Evolutionary conservation across 1,284 basidiomycete genomes (phyloP).

Genomic region (Rhodotorula sp.): DNA sequence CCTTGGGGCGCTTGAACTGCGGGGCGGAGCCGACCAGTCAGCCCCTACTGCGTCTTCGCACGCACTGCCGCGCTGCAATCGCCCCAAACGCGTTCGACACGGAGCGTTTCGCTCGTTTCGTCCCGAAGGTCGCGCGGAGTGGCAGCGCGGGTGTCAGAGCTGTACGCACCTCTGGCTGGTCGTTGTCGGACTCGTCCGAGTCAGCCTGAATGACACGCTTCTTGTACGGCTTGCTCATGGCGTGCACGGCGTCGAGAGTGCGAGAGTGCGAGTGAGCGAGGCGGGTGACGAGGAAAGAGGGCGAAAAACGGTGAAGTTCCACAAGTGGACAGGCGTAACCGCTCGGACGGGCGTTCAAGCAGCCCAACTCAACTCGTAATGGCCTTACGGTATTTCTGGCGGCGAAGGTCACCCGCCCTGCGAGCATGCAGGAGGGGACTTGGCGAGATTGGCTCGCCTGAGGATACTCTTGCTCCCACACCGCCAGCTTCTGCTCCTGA

Average conservation of each 20-base stretch:
- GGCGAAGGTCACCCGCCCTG: not conserved
- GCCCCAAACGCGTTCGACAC: no score
- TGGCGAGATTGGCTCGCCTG: not conserved
- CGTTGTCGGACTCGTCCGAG: slow-evolving; percentile 45
- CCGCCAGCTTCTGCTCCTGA: not conserved
- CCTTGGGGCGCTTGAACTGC: slow-evolving; percentile 35
- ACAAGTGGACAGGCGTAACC: not conserved
- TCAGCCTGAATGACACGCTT: slow-evolving; percentile 43
- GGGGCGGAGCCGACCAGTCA: not conserved
- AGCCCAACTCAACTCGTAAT: not conserved
- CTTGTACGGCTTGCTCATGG: slow-evolving; percentile 38
- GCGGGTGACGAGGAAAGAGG: not conserved
- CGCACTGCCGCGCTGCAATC: no score
- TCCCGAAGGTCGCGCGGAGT: slow-evolving; percentile 1
- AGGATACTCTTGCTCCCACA: not conserved
- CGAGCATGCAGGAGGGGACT: not conserved
- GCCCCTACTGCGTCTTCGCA: not conserved
- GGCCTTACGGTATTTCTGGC: not conserved
- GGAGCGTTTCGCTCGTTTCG: not conserved
- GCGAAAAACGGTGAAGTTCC: not conserved
- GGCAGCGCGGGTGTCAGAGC: not conserved
- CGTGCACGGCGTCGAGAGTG: not conserved
- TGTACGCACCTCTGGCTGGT: slow-evolving; percentile 49
- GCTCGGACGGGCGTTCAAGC: no score
- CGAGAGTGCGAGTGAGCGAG: not conserved